Conservation (phyloP, 345 rosid species). For the Microthlaspi erraticum region DNA sequence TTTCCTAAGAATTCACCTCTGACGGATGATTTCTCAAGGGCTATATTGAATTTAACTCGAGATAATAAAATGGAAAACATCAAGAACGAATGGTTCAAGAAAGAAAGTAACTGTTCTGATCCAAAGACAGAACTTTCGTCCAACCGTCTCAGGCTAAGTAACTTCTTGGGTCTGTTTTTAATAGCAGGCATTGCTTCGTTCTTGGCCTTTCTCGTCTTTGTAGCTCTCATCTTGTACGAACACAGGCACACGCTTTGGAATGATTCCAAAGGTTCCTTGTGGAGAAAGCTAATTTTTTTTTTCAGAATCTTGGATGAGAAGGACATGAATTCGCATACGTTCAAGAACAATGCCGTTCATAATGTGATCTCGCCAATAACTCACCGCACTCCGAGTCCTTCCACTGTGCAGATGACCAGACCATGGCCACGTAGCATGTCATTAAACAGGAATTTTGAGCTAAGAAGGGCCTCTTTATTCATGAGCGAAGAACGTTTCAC, state of each 20-base stretch:
- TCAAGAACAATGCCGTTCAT: slow-evolving; percentile 29
- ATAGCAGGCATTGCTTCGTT: slow-evolving; percentile 47
- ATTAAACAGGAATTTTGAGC: slow-evolving; percentile 24
- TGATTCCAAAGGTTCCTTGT: slow-evolving; percentile 33
- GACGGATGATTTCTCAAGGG: slow-evolving; percentile 51
- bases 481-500: slow-evolving; percentile 7
- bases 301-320: slow-evolving; percentile 39
- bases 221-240: slow-evolving; percentile 24
- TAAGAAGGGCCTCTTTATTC: slow-evolving; percentile 18
- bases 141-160: slow-evolving; percentile 42
- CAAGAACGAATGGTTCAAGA: too few relatives aligned
- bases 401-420: slow-evolving; percentile 23
- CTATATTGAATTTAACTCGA: slow-evolving; percentile 53
- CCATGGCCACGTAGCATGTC: slow-evolving; percentile 22
- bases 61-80: too few relatives aligned
- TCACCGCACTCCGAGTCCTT: slow-evolving; percentile 29
- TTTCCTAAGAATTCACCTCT: slow-evolving; percentile 48
- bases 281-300: slow-evolving; percentile 33
- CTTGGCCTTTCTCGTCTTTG: slow-evolving; percentile 40
- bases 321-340: slow-evolving; percentile 48
- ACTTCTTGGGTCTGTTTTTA: slow-evolving; percentile 57
- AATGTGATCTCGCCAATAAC: slow-evolving; percentile 24
- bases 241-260: slow-evolving; percentile 3
- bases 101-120: too few relatives aligned
- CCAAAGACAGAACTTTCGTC: slow-evolving; percentile 22